Base-by-base conservation (phyloP, 169 alveolate species). In the Plasmodium yoelii region DNA sequence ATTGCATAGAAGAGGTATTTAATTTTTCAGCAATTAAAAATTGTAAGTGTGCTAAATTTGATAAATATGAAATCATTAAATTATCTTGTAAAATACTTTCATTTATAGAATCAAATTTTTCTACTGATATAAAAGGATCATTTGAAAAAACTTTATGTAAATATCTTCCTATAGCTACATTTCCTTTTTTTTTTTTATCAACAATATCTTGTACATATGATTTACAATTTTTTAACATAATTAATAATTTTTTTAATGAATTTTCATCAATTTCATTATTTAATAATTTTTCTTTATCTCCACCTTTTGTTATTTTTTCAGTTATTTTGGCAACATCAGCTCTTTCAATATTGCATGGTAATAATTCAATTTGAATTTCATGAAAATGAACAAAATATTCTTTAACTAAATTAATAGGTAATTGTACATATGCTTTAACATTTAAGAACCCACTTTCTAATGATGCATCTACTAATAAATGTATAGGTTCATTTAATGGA, bases 401-500 rank as follows among this genome's bases (percentile, higher is more conserved):
- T 74, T 93, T 92, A 49, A 95, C 96, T 70, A 95, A 61, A 13
- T 84, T 70, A 87, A 93, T 86, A 61, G 97, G 97, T 75, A 95
- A 73, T 71, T 94, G 97, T 28, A 94, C 94, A 88, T 87, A 95
- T 34, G 97, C 98, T 92, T 96, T 95, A 47, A 96, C 94, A 60
- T 93, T 88, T 87, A 96, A 86, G 57, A 94, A 93, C 15, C 96
- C 97, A 87, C 93, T 94, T 70, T 95, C 97, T 93, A 96, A 91
- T 28, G 97, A 71, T 47, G 98, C 96, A 88, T 96, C 98, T 26
- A 96, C 98, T 87, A 95, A 90, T 65, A 96, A 88, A 88, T 96
- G 98, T 77, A 96, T 94, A 18, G 98, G 98, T 73, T 96, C 98
- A 57, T 95, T 89, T 19, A 96, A 93, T 39, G 97, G 95, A 2